These are phyloP conservation scores for Boletus holoroseus DNA, from an alignment of 1,284 basidiomycete genomes.

Conservation along the genomic window DNA sequence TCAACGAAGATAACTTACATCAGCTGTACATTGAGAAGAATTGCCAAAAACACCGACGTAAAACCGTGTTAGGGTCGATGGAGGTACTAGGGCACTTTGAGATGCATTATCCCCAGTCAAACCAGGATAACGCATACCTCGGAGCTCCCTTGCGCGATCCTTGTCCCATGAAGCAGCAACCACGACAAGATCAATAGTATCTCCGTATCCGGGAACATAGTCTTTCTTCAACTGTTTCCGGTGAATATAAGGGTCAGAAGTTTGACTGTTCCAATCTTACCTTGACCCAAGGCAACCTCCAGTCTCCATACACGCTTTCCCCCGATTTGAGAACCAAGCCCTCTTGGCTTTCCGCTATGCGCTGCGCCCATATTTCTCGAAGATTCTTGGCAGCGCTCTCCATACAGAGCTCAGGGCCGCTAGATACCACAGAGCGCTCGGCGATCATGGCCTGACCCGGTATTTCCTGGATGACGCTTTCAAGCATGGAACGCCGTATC, in stretches of 20 bases:
- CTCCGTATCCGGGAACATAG: constrained; percentile 78
- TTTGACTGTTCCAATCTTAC: constrained; percentile 32
- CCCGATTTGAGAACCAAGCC: constrained; percentile 77
- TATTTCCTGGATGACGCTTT: constrained; percentile 46
- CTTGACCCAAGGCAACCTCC: constrained; percentile 70
- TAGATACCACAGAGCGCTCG: constrained; percentile 42
- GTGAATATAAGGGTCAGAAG: background rate
- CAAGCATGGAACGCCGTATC: constrained; percentile 55
- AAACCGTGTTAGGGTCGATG: constrained; percentile 71
- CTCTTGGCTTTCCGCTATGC: constrained; percentile 50
- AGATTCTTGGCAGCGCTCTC: constrained; percentile 31
- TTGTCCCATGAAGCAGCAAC: constrained; percentile 77
- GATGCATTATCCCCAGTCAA: background rate
- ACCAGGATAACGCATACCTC: constrained; percentile 45
- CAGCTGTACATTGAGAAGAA: constrained; percentile 30
- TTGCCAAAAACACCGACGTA: constrained; percentile 62
- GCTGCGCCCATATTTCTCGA: constrained; percentile 45
- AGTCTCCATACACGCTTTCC: constrained; percentile 61
- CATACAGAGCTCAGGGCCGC: constrained; percentile 16
- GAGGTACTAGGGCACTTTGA: constrained; percentile 48
- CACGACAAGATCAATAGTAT: constrained; percentile 71
- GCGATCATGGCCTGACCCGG: constrained; percentile 61
- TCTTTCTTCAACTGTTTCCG: constrained; percentile 55
- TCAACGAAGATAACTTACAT: constrained; percentile 34
- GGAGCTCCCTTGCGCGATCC: constrained; percentile 66